Base-by-base conservation (phyloP, 805 yeast species). In the Wickerhamomyces ciferrii region DNA sequence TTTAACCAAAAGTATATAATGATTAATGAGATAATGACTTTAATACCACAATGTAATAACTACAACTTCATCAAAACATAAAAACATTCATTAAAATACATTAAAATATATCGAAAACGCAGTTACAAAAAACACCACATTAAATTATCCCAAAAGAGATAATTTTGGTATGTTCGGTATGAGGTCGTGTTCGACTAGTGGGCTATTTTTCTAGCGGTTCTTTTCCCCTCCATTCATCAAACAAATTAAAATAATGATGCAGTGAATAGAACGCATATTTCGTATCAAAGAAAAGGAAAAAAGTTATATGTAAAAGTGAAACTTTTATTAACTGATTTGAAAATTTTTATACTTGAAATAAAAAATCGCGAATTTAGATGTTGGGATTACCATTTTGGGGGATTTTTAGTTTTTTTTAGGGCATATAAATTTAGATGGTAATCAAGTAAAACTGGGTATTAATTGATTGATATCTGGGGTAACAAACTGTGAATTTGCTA, bases 191-290 rank as follows among this genome's bases (percentile, higher is more conserved):
- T 54, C 62, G 68, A 52, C 36, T n/a, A 31, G 17, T 18, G 23
- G 23, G 38, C 38, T 36, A 45, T 61, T 54, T 43, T 38, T 69
- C 70, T 67, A 56, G 70, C 66, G 56, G 31, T 51, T 58, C 73
- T 66, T 68, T 69, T 69, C 73, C 73, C 73, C 73, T 69, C 73
- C 72, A 65, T 53, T 67, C 69, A 59, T 55, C 66, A 66, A 68
- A 54, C 39, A 41, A 41, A 41, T 48, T 31, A 37, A 49, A 51
- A 49, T 61, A 58, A 56, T 58, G 68, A 68, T 65, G 71, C 73
- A 69, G 73, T 69, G 72, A 68, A 69, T 69, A 66, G 73, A 64
- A 59, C 60, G 71, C 73, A 57, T 27, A 17, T 32, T 58, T 66
- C 69, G 71, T 68, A 67, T 68, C 71, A 56, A 56, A 52, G 62